These are phyloP conservation scores for Benincasa hispida DNA, from an alignment of 306 rosid genomes.

Conservation along the genomic window DNA sequence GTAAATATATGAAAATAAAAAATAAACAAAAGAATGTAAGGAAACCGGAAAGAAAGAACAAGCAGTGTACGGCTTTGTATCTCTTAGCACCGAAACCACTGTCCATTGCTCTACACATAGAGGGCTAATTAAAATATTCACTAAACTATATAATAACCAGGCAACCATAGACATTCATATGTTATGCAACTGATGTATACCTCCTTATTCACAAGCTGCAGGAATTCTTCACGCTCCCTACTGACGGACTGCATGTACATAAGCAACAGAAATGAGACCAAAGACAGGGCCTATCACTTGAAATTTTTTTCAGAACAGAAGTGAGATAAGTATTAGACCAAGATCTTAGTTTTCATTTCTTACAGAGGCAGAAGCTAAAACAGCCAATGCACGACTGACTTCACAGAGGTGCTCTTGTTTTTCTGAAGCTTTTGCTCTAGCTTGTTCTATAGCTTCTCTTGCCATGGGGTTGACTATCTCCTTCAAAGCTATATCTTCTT, in stretches of 20 bases:
- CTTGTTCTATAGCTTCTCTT: constrained; percentile 57
- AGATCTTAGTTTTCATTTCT: constrained; percentile 20
- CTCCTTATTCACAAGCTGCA: constrained; percentile 88
- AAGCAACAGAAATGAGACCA: constrained; percentile 4
- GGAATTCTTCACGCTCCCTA: constrained; percentile 87
- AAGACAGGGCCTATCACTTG: background rate
- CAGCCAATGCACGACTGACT: constrained; percentile 89
- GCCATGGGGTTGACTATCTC: constrained; percentile 67
- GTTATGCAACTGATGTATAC: constrained; percentile 19
- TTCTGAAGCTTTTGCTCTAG: constrained; percentile 51
- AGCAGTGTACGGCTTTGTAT: background rate
- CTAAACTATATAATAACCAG: background rate
- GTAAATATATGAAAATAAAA: background rate
- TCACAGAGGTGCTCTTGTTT: constrained; percentile 86
- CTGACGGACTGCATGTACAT: constrained; percentile 68
- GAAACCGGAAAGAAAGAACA: background rate
- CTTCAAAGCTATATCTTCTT: constrained; percentile 57
- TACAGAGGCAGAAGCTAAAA: constrained; percentile 97
- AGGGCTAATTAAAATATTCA: background rate
- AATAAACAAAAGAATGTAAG: background rate
- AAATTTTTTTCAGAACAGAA: background rate
- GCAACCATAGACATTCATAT: background rate
- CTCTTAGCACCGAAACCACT: background rate
- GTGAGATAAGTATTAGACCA: background rate
- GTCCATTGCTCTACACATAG: background rate